Conservation (phyloP, 192 early-diverging fungal genomes). For the Backusella mclennaniae region DNA sequence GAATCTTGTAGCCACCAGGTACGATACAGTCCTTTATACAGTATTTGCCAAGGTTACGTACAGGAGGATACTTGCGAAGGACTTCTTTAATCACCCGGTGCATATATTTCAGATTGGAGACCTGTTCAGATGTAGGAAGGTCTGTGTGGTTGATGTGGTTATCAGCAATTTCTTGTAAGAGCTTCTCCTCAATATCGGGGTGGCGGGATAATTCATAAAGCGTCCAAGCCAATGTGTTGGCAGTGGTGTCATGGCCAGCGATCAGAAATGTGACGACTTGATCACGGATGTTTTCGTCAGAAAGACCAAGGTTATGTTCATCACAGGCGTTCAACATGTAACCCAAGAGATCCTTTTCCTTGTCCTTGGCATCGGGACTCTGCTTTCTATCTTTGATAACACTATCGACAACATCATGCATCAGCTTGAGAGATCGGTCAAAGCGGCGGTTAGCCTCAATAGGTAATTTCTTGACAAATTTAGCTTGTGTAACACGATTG, state of each 20-base stretch:
- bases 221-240: slow-evolving; percentile 29
- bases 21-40: slow-evolving; percentile 29
- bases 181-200: slow-evolving; percentile 28
- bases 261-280: slow-evolving; percentile 62
- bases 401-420: slow-evolving; percentile 43
- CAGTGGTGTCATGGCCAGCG: slow-evolving; percentile 47
- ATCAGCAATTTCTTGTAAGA: slow-evolving; percentile 28
- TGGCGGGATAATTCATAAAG: slow-evolving; percentile 27
- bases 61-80: slow-evolving; percentile 28
- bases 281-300: slow-evolving; percentile 53
- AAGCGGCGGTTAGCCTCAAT: slow-evolving; percentile 42
- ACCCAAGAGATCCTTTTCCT: slow-evolving; percentile 46
- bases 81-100: slow-evolving; percentile 26
- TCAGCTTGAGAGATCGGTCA: slow-evolving; percentile 32
- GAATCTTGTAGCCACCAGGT: slow-evolving; percentile 27
- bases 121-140: slow-evolving; percentile 22
- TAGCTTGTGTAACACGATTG: slow-evolving; percentile 8
- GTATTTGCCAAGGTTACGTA: slow-evolving; percentile 17
- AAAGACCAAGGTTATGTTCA: slow-evolving; percentile 32
- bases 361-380: slow-evolving; percentile 29
- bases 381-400: slow-evolving; percentile 45
- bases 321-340: slow-evolving; percentile 53
- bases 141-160: slow-evolving; percentile 12
- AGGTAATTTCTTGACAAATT: slow-evolving; percentile 42
- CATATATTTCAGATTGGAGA: slow-evolving; percentile 17